A percentile compares a stretch with the other conserved stretches of the same genome.
These are phyloP conservation scores for Colletotrichum viniferum DNA, from an alignment of 2,329 filamentous ascomycete genomes.

Conservation along the genomic window DNA sequence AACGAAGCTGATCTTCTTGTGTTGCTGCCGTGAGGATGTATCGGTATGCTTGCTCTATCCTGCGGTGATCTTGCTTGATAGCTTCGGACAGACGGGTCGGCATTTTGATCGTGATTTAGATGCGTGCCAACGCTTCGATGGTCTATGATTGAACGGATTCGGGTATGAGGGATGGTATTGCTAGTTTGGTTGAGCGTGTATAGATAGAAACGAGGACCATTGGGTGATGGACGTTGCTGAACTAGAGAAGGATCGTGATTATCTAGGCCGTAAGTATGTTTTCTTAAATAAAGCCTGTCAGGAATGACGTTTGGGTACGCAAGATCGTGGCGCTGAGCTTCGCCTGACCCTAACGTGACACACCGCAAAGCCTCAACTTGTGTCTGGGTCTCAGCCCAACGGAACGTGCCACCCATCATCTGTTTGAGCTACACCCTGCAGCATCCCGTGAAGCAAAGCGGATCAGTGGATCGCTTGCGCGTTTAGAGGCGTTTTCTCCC, in stretches of 20 bases:
- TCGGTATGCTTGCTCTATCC: constrained; percentile 14
- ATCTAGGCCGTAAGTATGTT: not conserved
- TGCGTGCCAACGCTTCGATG: too few relatives aligned
- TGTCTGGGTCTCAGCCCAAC: not conserved
- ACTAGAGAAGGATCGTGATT: not conserved
- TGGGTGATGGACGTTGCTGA: not conserved
- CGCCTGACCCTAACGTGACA: not conserved
- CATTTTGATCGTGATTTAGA: not conserved
- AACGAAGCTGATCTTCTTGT: not conserved
- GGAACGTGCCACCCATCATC: not conserved
- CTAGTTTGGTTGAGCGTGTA: not conserved
- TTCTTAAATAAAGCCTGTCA: not conserved
- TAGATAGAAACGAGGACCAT: too few relatives aligned
- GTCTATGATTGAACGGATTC: not conserved
- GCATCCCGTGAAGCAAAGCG: constrained; percentile 5
- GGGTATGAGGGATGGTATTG: not conserved
- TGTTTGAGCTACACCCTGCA: not conserved
- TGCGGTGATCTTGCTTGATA: constrained; percentile 15
- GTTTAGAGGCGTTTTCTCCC: not conserved
- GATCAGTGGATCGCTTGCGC: constrained; percentile 4
- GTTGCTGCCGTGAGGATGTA: constrained; percentile 1
- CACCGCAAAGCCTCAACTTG: not conserved
- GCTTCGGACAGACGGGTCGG: constrained; percentile 3
- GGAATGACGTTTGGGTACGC: not conserved
- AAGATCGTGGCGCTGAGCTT: not conserved